These are phyloP conservation scores for Theileria annulata DNA, from an alignment of 169 alveolate species.

Conservation along the genomic window DNA sequence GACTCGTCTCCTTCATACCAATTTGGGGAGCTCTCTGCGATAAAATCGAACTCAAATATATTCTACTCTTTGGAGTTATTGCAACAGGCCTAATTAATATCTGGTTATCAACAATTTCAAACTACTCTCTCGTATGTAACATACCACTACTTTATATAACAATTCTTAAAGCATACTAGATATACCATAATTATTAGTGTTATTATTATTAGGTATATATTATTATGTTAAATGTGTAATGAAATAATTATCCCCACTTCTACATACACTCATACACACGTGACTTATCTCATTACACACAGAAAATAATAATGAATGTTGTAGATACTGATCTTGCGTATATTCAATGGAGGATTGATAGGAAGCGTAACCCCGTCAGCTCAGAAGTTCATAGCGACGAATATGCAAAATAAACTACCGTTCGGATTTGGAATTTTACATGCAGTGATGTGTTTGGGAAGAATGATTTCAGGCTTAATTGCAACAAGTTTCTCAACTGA, in stretches of 20 bases:
- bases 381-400: slow-evolving; percentile 36
- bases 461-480: slow-evolving; percentile 25
- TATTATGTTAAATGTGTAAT: neutral
- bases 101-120: slow-evolving; percentile 60
- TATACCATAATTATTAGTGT: neutral
- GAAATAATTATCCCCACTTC: neutral
- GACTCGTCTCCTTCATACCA: slow-evolving; percentile 83
- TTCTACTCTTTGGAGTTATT: slow-evolving; percentile 82
- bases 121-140: slow-evolving; percentile 40
- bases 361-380: slow-evolving; percentile 47
- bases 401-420: neutral
- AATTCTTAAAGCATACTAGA: neutral
- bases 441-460: slow-evolving; percentile 37
- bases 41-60: slow-evolving; percentile 79
- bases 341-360: slow-evolving; percentile 46
- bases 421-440: slow-evolving; percentile 50
- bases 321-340: slow-evolving; percentile 42
- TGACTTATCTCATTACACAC: no score
- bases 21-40: slow-evolving; percentile 89
- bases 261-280: neutral
- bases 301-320: no score
- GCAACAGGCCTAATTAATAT: slow-evolving; percentile 86
- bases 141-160: neutral
- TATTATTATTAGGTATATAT: neutral
- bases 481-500: slow-evolving; percentile 5